phyloP scores from a whole-genome alignment of 371 early-diverging fungal genomes.

The Actinomortierella ambigua region DNA sequence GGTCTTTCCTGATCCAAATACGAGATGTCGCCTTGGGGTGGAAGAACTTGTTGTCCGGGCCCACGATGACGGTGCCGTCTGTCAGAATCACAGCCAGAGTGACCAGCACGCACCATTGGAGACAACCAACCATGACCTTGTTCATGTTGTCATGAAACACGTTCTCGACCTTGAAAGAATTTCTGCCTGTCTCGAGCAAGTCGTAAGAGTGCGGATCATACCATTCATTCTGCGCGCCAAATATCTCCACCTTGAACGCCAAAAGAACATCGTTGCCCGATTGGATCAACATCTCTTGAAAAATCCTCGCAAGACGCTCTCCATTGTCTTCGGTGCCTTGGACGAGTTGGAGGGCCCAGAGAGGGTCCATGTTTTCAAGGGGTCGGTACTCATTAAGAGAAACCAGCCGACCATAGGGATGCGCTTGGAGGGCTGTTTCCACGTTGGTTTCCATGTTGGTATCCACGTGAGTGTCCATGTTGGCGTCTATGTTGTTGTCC shows the following conservation, averaged over 20 bases:
- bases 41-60: conserved; percentile 6
- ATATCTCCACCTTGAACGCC: conserved; percentile 5
- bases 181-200: conserved; percentile 6
- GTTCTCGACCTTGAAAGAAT: conserved; percentile 11
- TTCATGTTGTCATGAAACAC: conserved; percentile 6
- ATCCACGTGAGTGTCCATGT: background rate
- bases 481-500: background rate
- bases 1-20: conserved; percentile 11
- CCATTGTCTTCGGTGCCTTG: too few species aligned
- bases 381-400: conserved; percentile 4
- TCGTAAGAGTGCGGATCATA: conserved; percentile 12
- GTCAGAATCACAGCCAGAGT: conserved; percentile 12
- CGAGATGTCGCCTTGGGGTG: background rate
- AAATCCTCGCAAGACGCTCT: conserved; percentile 9
- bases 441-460: background rate
- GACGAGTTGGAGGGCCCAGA: conserved; percentile 9
- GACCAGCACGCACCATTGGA: conserved; percentile 11
- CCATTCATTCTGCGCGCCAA: conserved; percentile 10
- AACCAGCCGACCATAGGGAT: conserved; percentile 10
- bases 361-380: conserved; percentile 8
- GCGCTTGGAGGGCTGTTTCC: conserved; percentile 7
- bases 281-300: conserved; percentile 8
- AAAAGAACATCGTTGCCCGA: conserved; percentile 5
- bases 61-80: conserved; percentile 12
- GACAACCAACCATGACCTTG: conserved; percentile 10